Evolutionary conservation across 1,139 yeast genomes (phyloP).

Genomic region (Debaryomycetaceae sp.): DNA sequence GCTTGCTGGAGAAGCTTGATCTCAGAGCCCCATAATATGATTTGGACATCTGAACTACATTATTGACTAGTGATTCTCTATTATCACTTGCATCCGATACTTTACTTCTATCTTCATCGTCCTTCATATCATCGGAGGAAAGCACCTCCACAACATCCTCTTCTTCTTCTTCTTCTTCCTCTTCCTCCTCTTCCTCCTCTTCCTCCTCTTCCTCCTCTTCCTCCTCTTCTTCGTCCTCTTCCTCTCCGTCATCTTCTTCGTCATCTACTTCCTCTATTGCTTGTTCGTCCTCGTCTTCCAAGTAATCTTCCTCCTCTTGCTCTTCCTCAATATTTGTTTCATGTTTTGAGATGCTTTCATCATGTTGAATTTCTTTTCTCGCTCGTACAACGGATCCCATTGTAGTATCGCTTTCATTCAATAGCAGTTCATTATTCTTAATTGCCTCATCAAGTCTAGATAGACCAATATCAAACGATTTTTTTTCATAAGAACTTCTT

Average conservation of each 20-base stretch:
- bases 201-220: constrained; percentile 7
- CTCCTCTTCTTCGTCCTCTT: constrained; percentile 5
- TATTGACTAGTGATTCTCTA: not conserved
- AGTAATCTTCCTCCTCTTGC: not conserved
- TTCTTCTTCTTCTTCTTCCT: constrained; percentile 6
- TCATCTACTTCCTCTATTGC: constrained; percentile 3
- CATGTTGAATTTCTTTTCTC: not conserved
- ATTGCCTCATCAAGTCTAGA: constrained; percentile 26
- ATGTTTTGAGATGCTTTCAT: not conserved
- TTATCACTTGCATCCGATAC: constrained; percentile 1
- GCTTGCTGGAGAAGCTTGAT: too few relatives aligned
- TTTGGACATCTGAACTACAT: too few relatives aligned
- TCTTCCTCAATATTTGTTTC: not conserved
- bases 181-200: constrained; percentile 5
- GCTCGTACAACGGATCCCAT: not conserved
- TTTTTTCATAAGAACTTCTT: constrained; percentile 21
- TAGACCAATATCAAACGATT: constrained; percentile 39
- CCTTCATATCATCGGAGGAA: constrained; percentile 8
- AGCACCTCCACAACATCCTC: constrained; percentile 6
- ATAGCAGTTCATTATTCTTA: not conserved
- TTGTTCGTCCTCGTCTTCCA: constrained; percentile 8
- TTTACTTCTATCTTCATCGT: constrained; percentile 5
- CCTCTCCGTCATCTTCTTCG: constrained; percentile 6
- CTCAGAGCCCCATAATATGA: too few relatives aligned
- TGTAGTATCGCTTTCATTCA: not conserved